Evolutionary conservation across 106 monocot species (phyloP).

Genomic region (Vanilla planifolia): DNA sequence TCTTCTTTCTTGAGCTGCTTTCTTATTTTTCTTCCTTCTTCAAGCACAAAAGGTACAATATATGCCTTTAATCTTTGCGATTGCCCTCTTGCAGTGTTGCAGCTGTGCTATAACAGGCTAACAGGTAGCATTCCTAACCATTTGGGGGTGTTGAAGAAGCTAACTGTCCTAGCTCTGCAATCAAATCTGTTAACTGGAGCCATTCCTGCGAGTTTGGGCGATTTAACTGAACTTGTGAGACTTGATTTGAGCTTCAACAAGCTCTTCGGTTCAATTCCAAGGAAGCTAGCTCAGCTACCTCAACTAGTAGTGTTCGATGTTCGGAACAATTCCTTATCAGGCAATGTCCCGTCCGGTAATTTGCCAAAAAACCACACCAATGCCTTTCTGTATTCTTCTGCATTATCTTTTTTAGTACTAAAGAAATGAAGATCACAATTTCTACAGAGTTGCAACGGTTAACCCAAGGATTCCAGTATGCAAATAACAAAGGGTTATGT

Average conservation of each 20-base stretch:
- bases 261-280: constrained; percentile 79
- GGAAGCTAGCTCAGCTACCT: constrained; percentile 43
- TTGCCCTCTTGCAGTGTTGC: constrained; percentile 42
- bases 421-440: not conserved
- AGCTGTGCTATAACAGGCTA: constrained; percentile 83
- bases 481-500: constrained; percentile 55
- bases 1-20: no score
- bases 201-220: constrained; percentile 78
- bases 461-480: constrained; percentile 46
- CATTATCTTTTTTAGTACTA: not conserved
- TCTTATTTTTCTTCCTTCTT: no score
- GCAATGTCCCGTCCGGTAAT: constrained; percentile 76
- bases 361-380: not conserved
- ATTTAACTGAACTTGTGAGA: constrained; percentile 36
- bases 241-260: constrained; percentile 72
- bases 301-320: constrained; percentile 49
- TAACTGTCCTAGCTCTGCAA: constrained; percentile 67
- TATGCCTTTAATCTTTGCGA: not conserved
- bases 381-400: not conserved
- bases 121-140: constrained; percentile 73
- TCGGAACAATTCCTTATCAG: constrained; percentile 70
- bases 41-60: not conserved
- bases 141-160: constrained; percentile 52
- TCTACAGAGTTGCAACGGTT: constrained; percentile 49
- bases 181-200: constrained; percentile 66